A percentile compares a stretch with the other conserved stretches of the same genome.
These are phyloP conservation scores for Talaromyces sp. DNA, from an alignment of 2,329 filamentous ascomycete genomes.

Conservation along the genomic window DNA sequence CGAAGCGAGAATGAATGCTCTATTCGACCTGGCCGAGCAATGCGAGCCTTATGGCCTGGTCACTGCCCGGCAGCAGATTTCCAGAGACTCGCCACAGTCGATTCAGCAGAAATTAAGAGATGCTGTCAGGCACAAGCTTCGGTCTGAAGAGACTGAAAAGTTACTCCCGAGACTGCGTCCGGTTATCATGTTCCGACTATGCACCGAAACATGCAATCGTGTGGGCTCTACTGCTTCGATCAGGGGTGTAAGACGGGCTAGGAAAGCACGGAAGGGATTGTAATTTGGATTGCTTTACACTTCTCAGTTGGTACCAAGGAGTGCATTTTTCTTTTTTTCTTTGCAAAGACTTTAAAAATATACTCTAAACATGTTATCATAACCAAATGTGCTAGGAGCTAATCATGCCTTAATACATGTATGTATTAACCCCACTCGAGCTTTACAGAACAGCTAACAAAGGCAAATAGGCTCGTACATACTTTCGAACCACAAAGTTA, in stretches of 20 bases:
- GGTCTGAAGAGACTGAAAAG: neutral
- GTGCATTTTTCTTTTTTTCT: neutral
- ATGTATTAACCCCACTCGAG: neutral
- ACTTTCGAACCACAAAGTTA: neutral
- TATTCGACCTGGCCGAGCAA: neutral
- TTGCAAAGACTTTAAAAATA: neutral
- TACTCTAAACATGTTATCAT: neutral
- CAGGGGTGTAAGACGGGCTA: neutral
- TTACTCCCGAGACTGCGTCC: neutral
- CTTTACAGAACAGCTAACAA: neutral
- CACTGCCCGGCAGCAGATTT: conserved; percentile 1
- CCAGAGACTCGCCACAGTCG: neutral
- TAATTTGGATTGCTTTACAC: neutral
- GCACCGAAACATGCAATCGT: conserved; percentile 5
- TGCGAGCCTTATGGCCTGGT: neutral
- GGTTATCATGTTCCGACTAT: conserved; percentile 6
- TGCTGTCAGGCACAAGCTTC: neutral
- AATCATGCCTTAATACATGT: neutral
- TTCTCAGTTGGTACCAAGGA: neutral
- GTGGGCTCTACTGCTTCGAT: neutral
- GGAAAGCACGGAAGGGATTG: neutral
- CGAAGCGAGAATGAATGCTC: neutral
- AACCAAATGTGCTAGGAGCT: neutral
- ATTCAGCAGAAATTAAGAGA: neutral
- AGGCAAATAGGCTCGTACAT: neutral